Evolutionary conservation across 768 basidiomycete species (phyloP).

Genomic region (Pleurotus cornucopiae): DNA sequence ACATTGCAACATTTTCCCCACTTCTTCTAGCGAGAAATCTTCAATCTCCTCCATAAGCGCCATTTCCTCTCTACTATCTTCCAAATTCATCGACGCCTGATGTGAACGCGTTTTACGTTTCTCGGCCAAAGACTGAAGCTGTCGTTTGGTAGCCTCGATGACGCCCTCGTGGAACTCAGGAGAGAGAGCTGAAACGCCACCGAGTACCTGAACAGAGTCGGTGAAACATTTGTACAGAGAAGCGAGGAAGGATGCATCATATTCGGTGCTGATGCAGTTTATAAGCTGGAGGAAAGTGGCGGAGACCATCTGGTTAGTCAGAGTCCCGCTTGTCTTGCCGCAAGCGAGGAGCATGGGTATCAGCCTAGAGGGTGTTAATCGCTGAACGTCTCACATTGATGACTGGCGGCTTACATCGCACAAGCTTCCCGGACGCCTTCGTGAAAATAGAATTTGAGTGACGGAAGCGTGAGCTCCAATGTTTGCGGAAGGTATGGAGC

Average conservation of each 20-base stretch:
- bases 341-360: constrained; percentile 67
- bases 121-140: constrained; percentile 67
- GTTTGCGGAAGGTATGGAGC: constrained; percentile 70
- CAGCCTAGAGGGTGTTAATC: constrained; percentile 38
- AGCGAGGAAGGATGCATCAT: constrained; percentile 72
- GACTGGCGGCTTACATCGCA: constrained; percentile 50
- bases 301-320: constrained; percentile 65
- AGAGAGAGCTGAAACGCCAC: constrained; percentile 48
- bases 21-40: constrained; percentile 78
- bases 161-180: constrained; percentile 50
- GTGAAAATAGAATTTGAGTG: constrained; percentile 74
- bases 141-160: constrained; percentile 67
- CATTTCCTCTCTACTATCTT: constrained; percentile 54
- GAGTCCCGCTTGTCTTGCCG: constrained; percentile 60
- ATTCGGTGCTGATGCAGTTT: constrained; percentile 59
- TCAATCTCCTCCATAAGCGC: constrained; percentile 78
- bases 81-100: constrained; percentile 24
- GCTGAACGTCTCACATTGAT: not conserved
- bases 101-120: constrained; percentile 53
- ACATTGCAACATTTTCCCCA: constrained; percentile 55
- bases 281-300: constrained; percentile 67
- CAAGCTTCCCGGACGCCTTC: constrained; percentile 80
- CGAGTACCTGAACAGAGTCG: constrained; percentile 57
- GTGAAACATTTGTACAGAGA: constrained; percentile 71
- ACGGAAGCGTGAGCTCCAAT: constrained; percentile 69